A percentile compares a stretch with the other conserved stretches of the same genome.
phyloP scores from a whole-genome alignment of 176 grass and related monocot genomes.

The Aegilops longissima region DNA sequence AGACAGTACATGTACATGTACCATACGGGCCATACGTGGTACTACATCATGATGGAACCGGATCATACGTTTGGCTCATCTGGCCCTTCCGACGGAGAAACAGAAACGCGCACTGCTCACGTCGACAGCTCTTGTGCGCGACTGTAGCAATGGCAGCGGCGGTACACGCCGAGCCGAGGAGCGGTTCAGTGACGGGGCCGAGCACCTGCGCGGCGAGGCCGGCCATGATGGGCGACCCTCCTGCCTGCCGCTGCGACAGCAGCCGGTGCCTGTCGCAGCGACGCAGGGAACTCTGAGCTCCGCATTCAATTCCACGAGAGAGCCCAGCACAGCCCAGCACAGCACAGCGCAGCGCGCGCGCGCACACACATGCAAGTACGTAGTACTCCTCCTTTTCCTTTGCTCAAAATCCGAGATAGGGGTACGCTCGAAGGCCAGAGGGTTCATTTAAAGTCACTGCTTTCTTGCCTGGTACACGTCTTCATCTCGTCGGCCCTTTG shows the following conservation, averaged over 20 bases:
- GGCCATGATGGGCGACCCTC: constrained; percentile 30
- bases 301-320: constrained; percentile 21
- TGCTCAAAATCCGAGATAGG: constrained; percentile 53
- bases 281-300: constrained; percentile 39
- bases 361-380: neutral
- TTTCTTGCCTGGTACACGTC: neutral
- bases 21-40: too few species aligned
- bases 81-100: neutral
- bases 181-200: neutral
- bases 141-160: neutral
- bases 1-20: too few species aligned
- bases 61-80: neutral
- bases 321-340: neutral
- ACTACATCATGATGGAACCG: neutral
- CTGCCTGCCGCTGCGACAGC: constrained; percentile 12
- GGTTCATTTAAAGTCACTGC: constrained; percentile 28
- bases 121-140: neutral
- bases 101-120: neutral
- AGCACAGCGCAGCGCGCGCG: too few species aligned
- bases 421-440: neutral
- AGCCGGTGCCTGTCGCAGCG: constrained; percentile 20
- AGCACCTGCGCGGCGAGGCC: constrained; percentile 16
- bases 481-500: constrained; percentile 11
- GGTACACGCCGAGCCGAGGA: neutral
- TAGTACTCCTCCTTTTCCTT: neutral